These are phyloP conservation scores for Rhizoclosmatium sp. DNA, from an alignment of 192 early-diverging fungal genomes.

Conservation along the genomic window DNA sequence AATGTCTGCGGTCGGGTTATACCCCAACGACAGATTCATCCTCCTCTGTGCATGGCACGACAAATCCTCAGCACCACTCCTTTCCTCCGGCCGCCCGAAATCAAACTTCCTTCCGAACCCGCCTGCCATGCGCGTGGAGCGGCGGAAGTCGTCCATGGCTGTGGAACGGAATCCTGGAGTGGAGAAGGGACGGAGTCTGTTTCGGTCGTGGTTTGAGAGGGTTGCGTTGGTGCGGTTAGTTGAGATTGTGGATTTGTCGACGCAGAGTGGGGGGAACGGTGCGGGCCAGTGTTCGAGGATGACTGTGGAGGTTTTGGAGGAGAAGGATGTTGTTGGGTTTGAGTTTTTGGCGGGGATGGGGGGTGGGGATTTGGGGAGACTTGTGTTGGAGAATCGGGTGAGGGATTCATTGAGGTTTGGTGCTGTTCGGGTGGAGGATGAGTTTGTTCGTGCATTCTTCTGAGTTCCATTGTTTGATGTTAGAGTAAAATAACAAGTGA, in stretches of 20 bases:
- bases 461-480: background rate
- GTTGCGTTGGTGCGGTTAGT: background rate
- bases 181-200: too few species aligned
- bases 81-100: background rate
- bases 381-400: constrained; percentile 24
- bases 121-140: background rate
- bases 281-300: background rate
- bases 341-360: background rate
- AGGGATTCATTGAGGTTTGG: constrained; percentile 13
- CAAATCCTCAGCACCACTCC: background rate
- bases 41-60: constrained; percentile 12
- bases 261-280: background rate
- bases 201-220: constrained; percentile 12
- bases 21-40: background rate
- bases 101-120: background rate
- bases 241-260: constrained; percentile 7
- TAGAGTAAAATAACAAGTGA: too few species aligned
- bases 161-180: background rate
- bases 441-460: constrained; percentile 6
- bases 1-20: constrained; percentile 1
- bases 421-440: constrained; percentile 18
- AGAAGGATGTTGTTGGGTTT: constrained; percentile 6
- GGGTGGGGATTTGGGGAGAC: background rate
- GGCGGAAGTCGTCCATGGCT: background rate
- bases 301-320: constrained; percentile 1